Evolutionary conservation across 2,329 filamentous ascomycete species (phyloP).

Genomic region (Geosmithia morbida): DNA sequence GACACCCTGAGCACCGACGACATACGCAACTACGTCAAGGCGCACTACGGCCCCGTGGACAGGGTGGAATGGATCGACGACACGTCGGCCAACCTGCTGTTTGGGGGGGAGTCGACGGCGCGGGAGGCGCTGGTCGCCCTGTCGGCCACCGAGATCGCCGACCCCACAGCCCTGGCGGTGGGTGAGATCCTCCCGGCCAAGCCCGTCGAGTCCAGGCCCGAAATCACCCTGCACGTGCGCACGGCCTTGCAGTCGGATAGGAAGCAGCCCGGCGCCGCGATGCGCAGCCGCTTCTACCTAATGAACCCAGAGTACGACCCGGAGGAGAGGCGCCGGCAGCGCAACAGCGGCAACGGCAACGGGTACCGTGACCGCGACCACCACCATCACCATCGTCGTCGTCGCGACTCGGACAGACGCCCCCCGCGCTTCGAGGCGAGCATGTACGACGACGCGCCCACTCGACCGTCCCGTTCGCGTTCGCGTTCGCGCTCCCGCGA

Average conservation of each 20-base stretch:
- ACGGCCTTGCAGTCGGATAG: conserved; percentile 61
- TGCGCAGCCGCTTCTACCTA: conserved; percentile 81
- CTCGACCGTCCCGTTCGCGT: not conserved
- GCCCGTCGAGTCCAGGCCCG: conserved; percentile 49
- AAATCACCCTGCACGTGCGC: conserved; percentile 56
- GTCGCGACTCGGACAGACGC: conserved; percentile 25
- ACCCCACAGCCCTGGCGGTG: conserved; percentile 38
- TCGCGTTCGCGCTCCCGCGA: conserved; percentile 4
- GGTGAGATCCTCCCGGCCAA: conserved; percentile 54
- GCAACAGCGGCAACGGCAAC: conserved; percentile 43
- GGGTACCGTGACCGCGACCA: conserved; percentile 47
- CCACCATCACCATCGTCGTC: conserved; percentile 4
- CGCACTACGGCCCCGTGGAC: conserved; percentile 47
- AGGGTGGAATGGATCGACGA: conserved; percentile 93
- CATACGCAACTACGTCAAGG: conserved; percentile 58
- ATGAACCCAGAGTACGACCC: conserved; percentile 83
- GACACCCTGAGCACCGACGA: conserved; percentile 70
- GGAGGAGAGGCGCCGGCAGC: conserved; percentile 50
- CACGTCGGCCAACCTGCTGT: conserved; percentile 75
- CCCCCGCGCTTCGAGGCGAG: conserved; percentile 49
- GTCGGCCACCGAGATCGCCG: conserved; percentile 33
- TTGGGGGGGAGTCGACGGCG: conserved; percentile 38
- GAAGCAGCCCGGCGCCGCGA: conserved; percentile 66
- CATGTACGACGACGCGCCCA: conserved; percentile 63
- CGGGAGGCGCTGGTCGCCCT: conserved; percentile 40